These are phyloP conservation scores for Scheffersomyces titani DNA, from an alignment of 1,139 yeast genomes.

Conservation along the genomic window DNA sequence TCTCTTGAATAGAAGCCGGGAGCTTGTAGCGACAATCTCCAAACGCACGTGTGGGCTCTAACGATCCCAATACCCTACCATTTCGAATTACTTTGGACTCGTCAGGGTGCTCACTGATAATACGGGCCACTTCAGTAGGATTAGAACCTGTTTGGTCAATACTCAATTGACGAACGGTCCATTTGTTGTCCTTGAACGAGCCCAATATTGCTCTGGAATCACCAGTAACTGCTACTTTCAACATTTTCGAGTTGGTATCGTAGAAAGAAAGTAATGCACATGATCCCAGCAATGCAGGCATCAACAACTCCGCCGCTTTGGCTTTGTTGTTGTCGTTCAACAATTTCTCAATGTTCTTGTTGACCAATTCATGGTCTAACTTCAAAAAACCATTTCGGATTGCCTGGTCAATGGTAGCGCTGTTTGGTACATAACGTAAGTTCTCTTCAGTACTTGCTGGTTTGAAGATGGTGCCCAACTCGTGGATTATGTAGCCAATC, in stretches of 20 bases:
- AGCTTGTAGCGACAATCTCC: constrained; percentile 95
- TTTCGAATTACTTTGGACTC: constrained; percentile 82
- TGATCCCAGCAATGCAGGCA: constrained; percentile 95
- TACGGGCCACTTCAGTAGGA: constrained; percentile 81
- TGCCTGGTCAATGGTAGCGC: constrained; percentile 75
- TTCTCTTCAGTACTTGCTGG: constrained; percentile 51
- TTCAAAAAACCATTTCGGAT: constrained; percentile 78
- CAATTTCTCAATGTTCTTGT: constrained; percentile 68
- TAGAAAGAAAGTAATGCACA: constrained; percentile 89
- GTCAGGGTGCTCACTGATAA: constrained; percentile 86
- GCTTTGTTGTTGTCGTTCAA: constrained; percentile 61
- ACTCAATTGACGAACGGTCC: constrained; percentile 88
- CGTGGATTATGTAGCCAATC: constrained; percentile 73
- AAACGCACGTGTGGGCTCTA: constrained; percentile 95
- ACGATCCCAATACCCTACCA: constrained; percentile 91
- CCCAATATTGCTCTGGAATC: constrained; percentile 94
- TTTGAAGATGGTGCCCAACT: constrained; percentile 68
- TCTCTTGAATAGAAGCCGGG: constrained; percentile 70
- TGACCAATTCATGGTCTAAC: constrained; percentile 84
- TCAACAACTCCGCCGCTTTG: constrained; percentile 70
- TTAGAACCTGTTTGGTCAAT: constrained; percentile 95
- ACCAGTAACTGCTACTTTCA: constrained; percentile 94
- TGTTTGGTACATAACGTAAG: constrained; percentile 57
- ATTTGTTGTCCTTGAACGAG: constrained; percentile 64
- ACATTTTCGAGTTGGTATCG: constrained; percentile 68